Evolutionary conservation across 1,284 basidiomycete species (phyloP).

Genomic region (Ustilago crameri): DNA sequence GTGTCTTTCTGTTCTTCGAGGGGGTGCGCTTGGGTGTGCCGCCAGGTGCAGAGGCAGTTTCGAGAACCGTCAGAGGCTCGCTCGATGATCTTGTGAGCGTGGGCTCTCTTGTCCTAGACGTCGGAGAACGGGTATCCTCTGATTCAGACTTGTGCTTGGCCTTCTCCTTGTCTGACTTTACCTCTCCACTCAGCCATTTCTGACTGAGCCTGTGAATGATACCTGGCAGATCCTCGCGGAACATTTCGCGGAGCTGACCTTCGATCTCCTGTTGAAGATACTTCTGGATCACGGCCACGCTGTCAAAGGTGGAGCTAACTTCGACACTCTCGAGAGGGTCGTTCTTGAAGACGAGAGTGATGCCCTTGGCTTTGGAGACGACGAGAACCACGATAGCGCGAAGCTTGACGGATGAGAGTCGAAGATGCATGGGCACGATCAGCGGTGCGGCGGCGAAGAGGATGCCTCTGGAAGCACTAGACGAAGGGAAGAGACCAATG

Average conservation of each 20-base stretch:
- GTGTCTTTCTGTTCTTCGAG: conserved; percentile 16
- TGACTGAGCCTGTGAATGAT: conserved; percentile 97
- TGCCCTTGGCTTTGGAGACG: conserved; percentile 93
- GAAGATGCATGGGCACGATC: conserved; percentile 92
- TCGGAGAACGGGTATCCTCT: conserved; percentile 2
- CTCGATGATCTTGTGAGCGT: conserved; percentile 33
- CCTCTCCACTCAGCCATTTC: conserved; percentile 77
- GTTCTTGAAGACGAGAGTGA: conserved; percentile 99
- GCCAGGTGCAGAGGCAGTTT: conserved; percentile 34
- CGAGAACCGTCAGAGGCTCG: conserved; percentile 25
- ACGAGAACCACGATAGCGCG: conserved; percentile 97
- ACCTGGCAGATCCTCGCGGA: conserved; percentile 92
- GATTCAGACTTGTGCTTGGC: conserved; percentile 31
- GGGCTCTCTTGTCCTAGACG: conserved; percentile 10
- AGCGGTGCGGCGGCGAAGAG: conserved; percentile 66
- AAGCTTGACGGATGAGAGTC: conserved; percentile 92
- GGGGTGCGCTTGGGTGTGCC: conserved; percentile 20
- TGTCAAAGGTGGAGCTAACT: conserved; percentile 97
- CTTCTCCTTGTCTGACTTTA: conserved; percentile 40
- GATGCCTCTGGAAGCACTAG: conserved; percentile 60
- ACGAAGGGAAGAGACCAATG: conserved; percentile 54
- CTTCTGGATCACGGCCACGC: conserved; percentile 93
- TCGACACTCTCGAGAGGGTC: conserved; percentile 98
- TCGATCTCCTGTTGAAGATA: conserved; percentile 80
- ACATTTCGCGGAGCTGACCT: conserved; percentile 95